These are phyloP conservation scores for Asterionellopsis glacialis DNA, from an alignment of 108 stramenopile genomes.

Conservation along the genomic window DNA sequence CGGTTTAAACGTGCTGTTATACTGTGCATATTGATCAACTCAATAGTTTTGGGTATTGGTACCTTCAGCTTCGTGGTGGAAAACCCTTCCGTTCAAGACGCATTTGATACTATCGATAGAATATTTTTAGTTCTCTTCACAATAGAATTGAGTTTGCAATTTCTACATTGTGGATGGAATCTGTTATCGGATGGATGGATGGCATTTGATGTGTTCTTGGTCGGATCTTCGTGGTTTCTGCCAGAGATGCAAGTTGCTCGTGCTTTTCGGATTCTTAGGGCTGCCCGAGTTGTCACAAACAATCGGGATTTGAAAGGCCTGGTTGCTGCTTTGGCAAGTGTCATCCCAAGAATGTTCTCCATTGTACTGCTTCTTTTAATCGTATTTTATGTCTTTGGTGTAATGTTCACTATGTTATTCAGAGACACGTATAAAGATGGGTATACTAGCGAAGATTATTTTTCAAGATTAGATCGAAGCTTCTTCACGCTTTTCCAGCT, in stretches of 20 bases:
- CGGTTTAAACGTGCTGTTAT: neutral
- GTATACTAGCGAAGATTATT: slow-evolving; percentile 32
- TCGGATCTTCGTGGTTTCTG: slow-evolving; percentile 27
- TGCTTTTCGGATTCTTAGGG: slow-evolving; percentile 38
- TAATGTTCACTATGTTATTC: slow-evolving; percentile 39
- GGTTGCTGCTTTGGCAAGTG: slow-evolving; percentile 21
- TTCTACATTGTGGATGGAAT: slow-evolving; percentile 16
- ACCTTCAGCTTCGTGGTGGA: neutral
- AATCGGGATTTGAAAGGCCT: slow-evolving; percentile 22
- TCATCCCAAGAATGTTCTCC: slow-evolving; percentile 25
- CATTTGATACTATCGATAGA: neutral
- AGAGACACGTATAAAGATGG: slow-evolving; percentile 26
- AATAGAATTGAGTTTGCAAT: slow-evolving; percentile 36
- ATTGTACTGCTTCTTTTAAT: slow-evolving; percentile 24
- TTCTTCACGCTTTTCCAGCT: slow-evolving; percentile 44
- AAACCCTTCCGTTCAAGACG: neutral
- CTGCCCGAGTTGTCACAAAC: slow-evolving; percentile 28
- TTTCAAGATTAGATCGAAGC: slow-evolving; percentile 26
- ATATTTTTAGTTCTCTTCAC: slow-evolving; percentile 8
- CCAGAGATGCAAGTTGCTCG: slow-evolving; percentile 12
- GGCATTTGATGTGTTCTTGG: slow-evolving; percentile 35
- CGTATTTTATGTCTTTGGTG: slow-evolving; percentile 35
- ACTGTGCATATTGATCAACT: neutral
- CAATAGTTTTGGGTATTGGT: neutral
- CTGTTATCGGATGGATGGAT: slow-evolving; percentile 38